Evolutionary conservation across 2,329 filamentous ascomycete species (phyloP).

Genomic region (Fusarium neocosmosporiellum): DNA sequence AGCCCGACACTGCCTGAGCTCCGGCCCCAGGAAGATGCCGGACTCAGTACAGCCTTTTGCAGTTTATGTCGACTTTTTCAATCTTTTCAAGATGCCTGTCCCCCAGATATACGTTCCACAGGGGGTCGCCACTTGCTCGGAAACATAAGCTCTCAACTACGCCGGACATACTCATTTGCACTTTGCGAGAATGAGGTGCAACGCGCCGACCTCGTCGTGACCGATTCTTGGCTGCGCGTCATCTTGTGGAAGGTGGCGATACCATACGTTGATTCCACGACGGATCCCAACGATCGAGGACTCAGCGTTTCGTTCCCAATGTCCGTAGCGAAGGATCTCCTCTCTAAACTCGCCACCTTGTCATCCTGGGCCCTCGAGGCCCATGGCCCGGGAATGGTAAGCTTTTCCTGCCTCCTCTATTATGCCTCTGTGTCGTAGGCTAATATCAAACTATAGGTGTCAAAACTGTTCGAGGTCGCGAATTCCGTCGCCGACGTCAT

Average conservation of each 20-base stretch:
- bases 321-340: slow-evolving; percentile 19
- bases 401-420: rapidly evolving
- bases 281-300: slow-evolving; percentile 13
- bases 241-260: slow-evolving; percentile 27
- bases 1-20: slow-evolving; percentile 18
- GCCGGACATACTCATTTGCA: not conserved
- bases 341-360: slow-evolving; percentile 15
- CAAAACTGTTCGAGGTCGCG: slow-evolving; percentile 27
- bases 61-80: slow-evolving; percentile 25
- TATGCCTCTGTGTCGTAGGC: no score
- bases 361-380: slow-evolving; percentile 20
- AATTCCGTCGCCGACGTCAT: slow-evolving; percentile 24
- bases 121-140: slow-evolving; percentile 7
- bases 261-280: slow-evolving; percentile 11
- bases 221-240: slow-evolving; percentile 21
- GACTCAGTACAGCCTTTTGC: slow-evolving; percentile 14
- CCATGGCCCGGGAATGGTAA: slow-evolving; percentile 22
- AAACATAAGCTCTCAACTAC: slow-evolving; percentile 15
- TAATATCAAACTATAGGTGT: slow-evolving; percentile 1
- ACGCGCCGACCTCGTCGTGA: slow-evolving; percentile 18
- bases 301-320: slow-evolving; percentile 21
- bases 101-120: slow-evolving; percentile 7
- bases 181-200: slow-evolving; percentile 18
- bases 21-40: not conserved
- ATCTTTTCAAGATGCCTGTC: slow-evolving; percentile 19